phyloP scores from a whole-genome alignment of 306 rosid species.

The Rubus parviflorus region DNA sequence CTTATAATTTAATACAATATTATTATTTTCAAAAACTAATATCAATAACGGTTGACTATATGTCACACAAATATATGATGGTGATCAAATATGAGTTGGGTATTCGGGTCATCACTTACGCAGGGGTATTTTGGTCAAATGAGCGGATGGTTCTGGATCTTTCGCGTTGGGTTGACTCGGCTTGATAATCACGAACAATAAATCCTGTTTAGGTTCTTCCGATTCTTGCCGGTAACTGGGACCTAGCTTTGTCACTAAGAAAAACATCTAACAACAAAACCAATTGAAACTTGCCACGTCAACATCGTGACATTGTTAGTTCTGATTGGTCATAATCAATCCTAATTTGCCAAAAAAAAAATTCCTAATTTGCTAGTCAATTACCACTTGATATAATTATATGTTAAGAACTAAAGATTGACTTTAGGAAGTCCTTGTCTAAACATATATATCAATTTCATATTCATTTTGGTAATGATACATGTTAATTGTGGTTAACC shows the following conservation, averaged over 20 bases:
- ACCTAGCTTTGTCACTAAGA: conserved; percentile 11
- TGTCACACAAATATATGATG: no score
- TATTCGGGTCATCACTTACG: neutral
- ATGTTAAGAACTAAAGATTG: neutral
- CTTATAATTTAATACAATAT: no score
- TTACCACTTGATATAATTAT: neutral
- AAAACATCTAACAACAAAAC: conserved; percentile 22
- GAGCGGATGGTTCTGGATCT: neutral
- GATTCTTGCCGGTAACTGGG: neutral
- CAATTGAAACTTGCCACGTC: conserved; percentile 36
- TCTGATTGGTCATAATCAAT: neutral
- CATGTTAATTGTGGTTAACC: neutral
- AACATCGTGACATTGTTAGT: neutral
- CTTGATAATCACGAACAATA: neutral
- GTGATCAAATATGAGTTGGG: no score
- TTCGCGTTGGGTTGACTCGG: conserved; percentile 1
- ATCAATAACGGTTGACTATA: no score
- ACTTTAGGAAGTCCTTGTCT: neutral
- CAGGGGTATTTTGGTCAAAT: neutral
- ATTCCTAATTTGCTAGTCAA: neutral
- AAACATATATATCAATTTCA: neutral
- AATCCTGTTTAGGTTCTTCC: neutral
- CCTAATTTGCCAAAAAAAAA: neutral
- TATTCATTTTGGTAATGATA: neutral
- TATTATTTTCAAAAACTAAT: no score